Percentiles rank a stretch among this genome's conserved stretches.
Evolutionary conservation across 2,329 filamentous ascomycete genomes (phyloP).

Genomic region (Exophiala dermatitidis): DNA sequence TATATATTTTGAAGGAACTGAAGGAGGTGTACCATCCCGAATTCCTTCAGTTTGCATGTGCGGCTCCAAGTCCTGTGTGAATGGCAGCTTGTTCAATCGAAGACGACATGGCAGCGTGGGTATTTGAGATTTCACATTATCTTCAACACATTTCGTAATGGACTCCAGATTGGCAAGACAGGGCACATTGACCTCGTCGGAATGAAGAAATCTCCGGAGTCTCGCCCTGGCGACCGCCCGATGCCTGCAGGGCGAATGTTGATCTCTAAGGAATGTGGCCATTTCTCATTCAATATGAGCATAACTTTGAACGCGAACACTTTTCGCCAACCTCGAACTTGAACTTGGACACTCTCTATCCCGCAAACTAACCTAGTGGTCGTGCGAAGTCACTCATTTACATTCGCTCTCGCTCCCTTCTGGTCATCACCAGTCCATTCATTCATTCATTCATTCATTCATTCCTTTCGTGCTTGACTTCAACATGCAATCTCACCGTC

Average conservation of each 20-base stretch:
- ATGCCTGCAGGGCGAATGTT: neutral
- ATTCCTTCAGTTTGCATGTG: no score
- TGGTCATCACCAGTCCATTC: neutral
- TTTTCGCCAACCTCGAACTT: neutral
- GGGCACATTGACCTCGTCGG: neutral
- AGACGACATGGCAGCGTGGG: no score
- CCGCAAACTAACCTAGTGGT: conserved; percentile 2
- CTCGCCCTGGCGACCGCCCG: no score
- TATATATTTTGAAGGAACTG: no score
- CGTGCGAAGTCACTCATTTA: conserved; percentile 14
- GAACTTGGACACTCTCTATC: neutral
- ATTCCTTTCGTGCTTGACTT: neutral
- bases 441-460: conserved; percentile 1
- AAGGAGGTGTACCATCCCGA: no score
- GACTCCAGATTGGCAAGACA: neutral
- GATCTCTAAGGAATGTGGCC: conserved; percentile 10
- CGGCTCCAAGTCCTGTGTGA: no score
- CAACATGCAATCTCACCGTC: conserved; percentile 9
- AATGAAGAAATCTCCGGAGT: no score
- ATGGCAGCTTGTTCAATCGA: no score
- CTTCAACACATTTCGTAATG: no score
- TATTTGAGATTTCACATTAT: no score
- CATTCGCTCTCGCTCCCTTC: neutral
- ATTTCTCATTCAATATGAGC: neutral
- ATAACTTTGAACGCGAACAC: neutral